A percentile compares a stretch with the other conserved stretches of the same genome.
Evolutionary conservation across 495 filamentous ascomycete genomes (phyloP).

Genomic region (Stereocaulon alpinum): DNA sequence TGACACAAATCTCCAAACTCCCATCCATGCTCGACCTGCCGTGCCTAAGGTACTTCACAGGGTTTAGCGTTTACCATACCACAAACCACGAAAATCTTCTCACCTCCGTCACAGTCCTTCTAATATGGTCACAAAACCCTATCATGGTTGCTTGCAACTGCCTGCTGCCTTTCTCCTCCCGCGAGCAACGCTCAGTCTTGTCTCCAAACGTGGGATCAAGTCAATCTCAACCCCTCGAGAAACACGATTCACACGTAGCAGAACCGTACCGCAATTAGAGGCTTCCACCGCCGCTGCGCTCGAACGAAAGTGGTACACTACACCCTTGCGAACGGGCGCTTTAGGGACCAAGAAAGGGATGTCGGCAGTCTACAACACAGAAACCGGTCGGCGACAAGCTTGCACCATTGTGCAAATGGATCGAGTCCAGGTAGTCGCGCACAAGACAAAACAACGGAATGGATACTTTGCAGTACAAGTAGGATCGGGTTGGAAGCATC

Average conservation of each 20-base stretch:
- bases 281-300: slow-evolving; percentile 71
- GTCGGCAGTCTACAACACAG: slow-evolving; percentile 73
- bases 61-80: no score
- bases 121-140: slow-evolving; percentile 8
- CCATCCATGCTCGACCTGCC: background rate
- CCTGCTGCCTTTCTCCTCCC: slow-evolving; percentile 21
- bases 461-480: slow-evolving; percentile 92
- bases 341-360: slow-evolving; percentile 89
- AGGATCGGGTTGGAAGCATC: slow-evolving; percentile 65
- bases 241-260: slow-evolving; percentile 37
- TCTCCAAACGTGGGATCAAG: slow-evolving; percentile 32
- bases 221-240: slow-evolving; percentile 39
- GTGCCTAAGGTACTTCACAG: background rate
- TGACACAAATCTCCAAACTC: background rate
- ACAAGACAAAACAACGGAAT: slow-evolving; percentile 69
- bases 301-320: slow-evolving; percentile 60
- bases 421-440: slow-evolving; percentile 72
- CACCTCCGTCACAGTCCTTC: background rate
- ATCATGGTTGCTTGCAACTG: slow-evolving; percentile 13
- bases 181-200: slow-evolving; percentile 8
- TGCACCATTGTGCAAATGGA: slow-evolving; percentile 95
- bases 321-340: slow-evolving; percentile 71
- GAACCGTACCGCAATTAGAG: slow-evolving; percentile 44
- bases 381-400: slow-evolving; percentile 63
- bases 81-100: background rate